Evolutionary conservation across 202 grass and related monocot species (phyloP).

Genomic region (Schoenoplectus triqueter): DNA sequence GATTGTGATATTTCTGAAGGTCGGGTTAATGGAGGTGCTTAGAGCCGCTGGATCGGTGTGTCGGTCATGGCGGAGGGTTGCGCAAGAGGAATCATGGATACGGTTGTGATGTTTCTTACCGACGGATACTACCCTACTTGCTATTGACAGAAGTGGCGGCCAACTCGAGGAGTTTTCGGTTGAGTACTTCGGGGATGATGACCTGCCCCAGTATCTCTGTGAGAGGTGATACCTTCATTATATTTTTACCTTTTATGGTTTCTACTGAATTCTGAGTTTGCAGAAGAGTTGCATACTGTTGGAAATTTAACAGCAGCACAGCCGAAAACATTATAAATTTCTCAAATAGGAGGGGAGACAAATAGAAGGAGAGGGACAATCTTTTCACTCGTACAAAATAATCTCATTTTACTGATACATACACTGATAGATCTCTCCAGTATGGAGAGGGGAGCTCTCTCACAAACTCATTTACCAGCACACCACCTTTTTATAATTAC

Average conservation of each 20-base stretch:
- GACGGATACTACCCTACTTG: neutral
- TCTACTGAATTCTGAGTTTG: neutral
- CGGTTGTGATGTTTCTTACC: neutral
- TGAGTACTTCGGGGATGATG: conserved; percentile 18
- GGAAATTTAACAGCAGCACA: no score
- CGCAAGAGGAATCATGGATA: conserved; percentile 25
- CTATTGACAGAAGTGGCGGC: conserved; percentile 28
- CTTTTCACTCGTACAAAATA: no score
- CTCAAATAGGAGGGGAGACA: no score
- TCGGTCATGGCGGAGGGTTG: conserved; percentile 31
- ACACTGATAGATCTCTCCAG: no score
- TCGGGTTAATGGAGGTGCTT: conserved; percentile 27
- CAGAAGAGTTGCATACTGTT: neutral
- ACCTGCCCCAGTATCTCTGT: conserved; percentile 30
- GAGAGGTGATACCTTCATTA: conserved; percentile 17
- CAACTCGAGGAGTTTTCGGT: conserved; percentile 36
- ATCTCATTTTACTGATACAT: no score
- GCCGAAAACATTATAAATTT: no score
- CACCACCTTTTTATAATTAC: no score
- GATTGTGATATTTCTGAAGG: conserved; percentile 20
- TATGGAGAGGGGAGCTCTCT: no score
- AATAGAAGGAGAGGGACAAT: no score
- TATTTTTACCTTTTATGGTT: neutral
- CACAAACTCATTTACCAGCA: no score
- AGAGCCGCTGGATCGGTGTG: conserved; percentile 30